These are phyloP conservation scores for Bretziella fagacearum DNA, from an alignment of 2,329 filamentous ascomycete genomes.

Conservation along the genomic window DNA sequence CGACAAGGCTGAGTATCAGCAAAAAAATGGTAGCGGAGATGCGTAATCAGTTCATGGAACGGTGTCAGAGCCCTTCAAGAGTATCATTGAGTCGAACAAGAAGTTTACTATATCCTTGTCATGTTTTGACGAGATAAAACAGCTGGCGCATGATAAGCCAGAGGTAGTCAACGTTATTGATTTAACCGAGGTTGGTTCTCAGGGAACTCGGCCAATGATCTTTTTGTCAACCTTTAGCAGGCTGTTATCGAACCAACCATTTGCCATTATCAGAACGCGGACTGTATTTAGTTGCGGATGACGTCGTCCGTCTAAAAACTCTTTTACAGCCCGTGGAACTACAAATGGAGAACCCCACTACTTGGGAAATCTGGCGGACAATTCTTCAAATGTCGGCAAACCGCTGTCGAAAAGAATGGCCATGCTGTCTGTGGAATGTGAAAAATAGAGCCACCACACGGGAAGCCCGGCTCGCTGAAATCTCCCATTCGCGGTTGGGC, in stretches of 20 bases:
- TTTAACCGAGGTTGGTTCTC: background rate
- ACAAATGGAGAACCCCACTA: slow-evolving; percentile 31
- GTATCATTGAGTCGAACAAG: too few relatives aligned
- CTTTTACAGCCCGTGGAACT: slow-evolving; percentile 23
- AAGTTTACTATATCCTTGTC: too few relatives aligned
- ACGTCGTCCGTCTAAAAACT: slow-evolving; percentile 24
- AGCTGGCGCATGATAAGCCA: too few relatives aligned
- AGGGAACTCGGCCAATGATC: background rate
- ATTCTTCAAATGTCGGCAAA: slow-evolving; percentile 29
- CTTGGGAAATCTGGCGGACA: slow-evolving; percentile 37
- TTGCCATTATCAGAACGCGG: background rate
- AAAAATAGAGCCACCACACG: too few relatives aligned
- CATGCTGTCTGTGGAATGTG: too few relatives aligned
- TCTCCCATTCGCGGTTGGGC: background rate
- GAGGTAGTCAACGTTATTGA: background rate
- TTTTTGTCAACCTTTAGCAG: background rate
- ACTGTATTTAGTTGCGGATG: slow-evolving; percentile 22
- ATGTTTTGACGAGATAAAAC: too few relatives aligned
- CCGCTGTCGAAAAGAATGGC: slow-evolving; percentile 31
- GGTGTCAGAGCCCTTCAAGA: too few relatives aligned
- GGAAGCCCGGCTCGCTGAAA: slow-evolving; percentile 25
- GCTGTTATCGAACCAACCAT: background rate
- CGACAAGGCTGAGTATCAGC: too few relatives aligned
- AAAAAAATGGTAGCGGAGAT: too few relatives aligned
- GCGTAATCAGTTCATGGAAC: too few relatives aligned